These are phyloP conservation scores for Thozetella sp. DNA, from an alignment of 495 filamentous ascomycete species.

Conservation along the genomic window DNA sequence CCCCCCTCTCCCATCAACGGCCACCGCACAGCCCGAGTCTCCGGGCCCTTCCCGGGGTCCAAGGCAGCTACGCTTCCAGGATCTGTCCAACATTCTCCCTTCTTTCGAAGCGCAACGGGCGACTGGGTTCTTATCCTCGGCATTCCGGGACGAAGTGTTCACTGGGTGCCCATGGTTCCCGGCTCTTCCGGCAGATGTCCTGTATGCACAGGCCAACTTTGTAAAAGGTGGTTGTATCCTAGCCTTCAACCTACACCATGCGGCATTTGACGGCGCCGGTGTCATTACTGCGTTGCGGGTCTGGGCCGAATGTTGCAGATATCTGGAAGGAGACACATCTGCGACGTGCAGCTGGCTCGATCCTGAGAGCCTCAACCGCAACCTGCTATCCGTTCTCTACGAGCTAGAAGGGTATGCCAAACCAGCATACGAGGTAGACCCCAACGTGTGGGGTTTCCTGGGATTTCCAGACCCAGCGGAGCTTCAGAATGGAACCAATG, in stretches of 20 bases:
- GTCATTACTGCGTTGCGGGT: conserved; percentile 26
- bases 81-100: conserved; percentile 22
- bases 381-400: conserved; percentile 26
- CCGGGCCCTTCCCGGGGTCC: not conserved
- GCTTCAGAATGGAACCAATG: not conserved
- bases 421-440: conserved; percentile 21
- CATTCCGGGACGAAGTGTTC: conserved; percentile 20
- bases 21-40: not conserved
- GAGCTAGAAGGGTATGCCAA: conserved; percentile 22
- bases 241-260: conserved; percentile 51
- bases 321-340: conserved; percentile 27
- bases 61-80: conserved; percentile 18
- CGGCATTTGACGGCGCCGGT: conserved; percentile 43
- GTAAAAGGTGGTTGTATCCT: conserved; percentile 41
- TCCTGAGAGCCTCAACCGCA: conserved; percentile 34
- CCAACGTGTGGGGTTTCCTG: conserved; percentile 19
- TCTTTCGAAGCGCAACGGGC: conserved; percentile 23
- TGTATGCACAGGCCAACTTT: conserved; percentile 36
- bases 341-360: conserved; percentile 31
- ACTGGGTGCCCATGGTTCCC: conserved; percentile 24
- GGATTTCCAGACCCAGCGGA: conserved; percentile 18
- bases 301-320: conserved; percentile 34
- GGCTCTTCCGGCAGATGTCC: conserved; percentile 24
- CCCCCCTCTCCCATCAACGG: conserved; percentile 12
- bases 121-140: conserved; percentile 21